These are phyloP conservation scores for Mycena chlorophos DNA, from an alignment of 768 basidiomycete species.

Conservation along the genomic window DNA sequence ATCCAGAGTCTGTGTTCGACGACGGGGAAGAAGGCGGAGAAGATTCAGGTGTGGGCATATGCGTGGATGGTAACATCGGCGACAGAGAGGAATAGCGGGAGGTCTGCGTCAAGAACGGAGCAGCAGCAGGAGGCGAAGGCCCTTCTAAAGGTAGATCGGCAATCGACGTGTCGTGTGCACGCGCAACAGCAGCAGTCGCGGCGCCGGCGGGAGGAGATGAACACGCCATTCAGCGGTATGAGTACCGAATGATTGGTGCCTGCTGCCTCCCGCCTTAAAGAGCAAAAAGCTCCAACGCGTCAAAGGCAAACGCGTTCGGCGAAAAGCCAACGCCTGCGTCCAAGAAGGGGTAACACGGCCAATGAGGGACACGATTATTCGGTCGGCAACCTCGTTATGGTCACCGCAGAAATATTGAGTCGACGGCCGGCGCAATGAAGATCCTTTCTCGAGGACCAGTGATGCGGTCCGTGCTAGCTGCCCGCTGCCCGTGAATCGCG, in stretches of 20 bases:
- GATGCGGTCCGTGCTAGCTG: neutral
- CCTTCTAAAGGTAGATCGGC: too few relatives aligned
- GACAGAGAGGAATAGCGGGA: too few relatives aligned
- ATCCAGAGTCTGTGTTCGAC: slow-evolving; percentile 35
- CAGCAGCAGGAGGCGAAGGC: too few relatives aligned
- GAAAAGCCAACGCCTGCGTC: slow-evolving; percentile 12
- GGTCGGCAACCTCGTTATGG: too few relatives aligned
- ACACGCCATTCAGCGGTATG: neutral
- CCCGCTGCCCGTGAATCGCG: neutral
- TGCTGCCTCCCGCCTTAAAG: neutral
- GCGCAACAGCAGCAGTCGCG: neutral
- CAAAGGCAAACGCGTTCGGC: neutral
- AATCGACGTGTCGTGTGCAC: too few relatives aligned
- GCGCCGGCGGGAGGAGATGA: neutral
- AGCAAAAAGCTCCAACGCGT: neutral
- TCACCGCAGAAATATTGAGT: neutral
- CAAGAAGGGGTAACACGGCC: slow-evolving; percentile 13
- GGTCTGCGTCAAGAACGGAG: too few relatives aligned
- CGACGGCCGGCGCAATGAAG: neutral
- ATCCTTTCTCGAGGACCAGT: neutral
- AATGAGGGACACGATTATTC: too few relatives aligned
- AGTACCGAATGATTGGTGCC: neutral
- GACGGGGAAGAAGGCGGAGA: slow-evolving; percentile 30
- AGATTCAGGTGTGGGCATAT: slow-evolving; percentile 22
- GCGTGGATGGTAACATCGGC: slow-evolving; percentile 1